Base-by-base conservation (phyloP, 306 rosid genomes). In the Cicer yamashitae region DNA sequence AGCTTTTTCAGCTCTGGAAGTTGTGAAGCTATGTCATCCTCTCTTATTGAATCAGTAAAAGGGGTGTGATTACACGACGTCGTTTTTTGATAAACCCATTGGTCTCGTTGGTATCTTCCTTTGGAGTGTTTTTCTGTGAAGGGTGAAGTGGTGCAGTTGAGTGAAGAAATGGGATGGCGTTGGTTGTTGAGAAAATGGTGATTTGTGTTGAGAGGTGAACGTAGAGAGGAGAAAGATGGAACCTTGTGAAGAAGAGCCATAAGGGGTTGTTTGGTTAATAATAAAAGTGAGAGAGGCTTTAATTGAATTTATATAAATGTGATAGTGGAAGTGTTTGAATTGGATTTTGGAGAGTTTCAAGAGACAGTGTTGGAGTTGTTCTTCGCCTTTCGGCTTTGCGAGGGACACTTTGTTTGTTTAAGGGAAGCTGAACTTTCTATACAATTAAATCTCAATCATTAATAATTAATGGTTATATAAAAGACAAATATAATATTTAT, bases 1-100 rank as follows among this genome's bases (percentile, higher is more conserved):
- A 94, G 77, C 77, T 79, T 91, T 82, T 89, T 87, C 80, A 94
- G 88, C 91, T 91, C 97, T 1, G 97, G 98, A 0, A 94, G 87
- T 83, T 91, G 97, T 82, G 90, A 44, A 8, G 96, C 91, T 6
- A 94, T 94, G 79, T 90, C 97, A 34, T 91, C 85, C 58, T 91
- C 85, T 79, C 98, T 86, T 1, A 39, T 4, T 0, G 90, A 67
- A 67, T 22, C 65, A 6, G 48, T 78, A 1, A 4, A 44, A 13
- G 83, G 71, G 46, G 75, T 22, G 14, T 88, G 67, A 52, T 8
- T 38, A 39, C 85, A 84, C 10, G 74, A 71, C 14, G 68, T 13
- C 18, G 71, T 60, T 38, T 53, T 45, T 45, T 81, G 40, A 85
- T 87, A 94, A 2, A 89, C 51, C 98, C 98, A 94, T 10, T 83